Percentiles rank a stretch among this genome's conserved stretches.
Evolutionary conservation across 352 stramenopile species (phyloP).

Genomic region (Globisporangium canariense): DNA sequence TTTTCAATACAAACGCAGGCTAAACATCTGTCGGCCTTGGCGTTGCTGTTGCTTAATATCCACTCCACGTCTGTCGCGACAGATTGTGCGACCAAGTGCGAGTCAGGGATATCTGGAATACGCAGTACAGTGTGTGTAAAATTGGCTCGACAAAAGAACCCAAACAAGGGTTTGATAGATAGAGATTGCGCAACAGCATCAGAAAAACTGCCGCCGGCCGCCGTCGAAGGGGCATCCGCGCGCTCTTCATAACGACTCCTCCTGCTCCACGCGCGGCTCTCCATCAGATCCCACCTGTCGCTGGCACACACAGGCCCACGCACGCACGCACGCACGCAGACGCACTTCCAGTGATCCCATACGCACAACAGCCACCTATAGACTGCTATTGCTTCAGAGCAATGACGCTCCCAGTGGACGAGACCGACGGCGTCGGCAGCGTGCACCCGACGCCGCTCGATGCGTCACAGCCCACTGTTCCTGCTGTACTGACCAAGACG

Average conservation of each 20-base stretch:
- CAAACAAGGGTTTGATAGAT: too few relatives aligned
- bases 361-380: background rate
- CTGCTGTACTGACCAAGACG: background rate
- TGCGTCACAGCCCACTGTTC: background rate
- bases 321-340: background rate
- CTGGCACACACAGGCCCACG: background rate
- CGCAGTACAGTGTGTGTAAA: too few relatives aligned
- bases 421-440: conserved; percentile 2
- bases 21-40: too few relatives aligned
- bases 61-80: too few relatives aligned
- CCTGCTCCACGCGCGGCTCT: background rate
- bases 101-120: too few relatives aligned
- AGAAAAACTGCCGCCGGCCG: too few relatives aligned
- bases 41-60: too few relatives aligned
- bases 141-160: too few relatives aligned
- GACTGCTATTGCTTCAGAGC: background rate
- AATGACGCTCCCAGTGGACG: conserved; percentile 8
- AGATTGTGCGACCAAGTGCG: too few relatives aligned
- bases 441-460: conserved; percentile 10
- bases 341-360: too few relatives aligned
- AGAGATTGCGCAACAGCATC: too few relatives aligned
- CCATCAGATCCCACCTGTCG: background rate
- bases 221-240: background rate
- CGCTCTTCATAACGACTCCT: background rate
- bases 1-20: too few relatives aligned